phyloP scores from a whole-genome alignment of 441 rosid genomes.

The Euphorbia schlechtendalii region DNA sequence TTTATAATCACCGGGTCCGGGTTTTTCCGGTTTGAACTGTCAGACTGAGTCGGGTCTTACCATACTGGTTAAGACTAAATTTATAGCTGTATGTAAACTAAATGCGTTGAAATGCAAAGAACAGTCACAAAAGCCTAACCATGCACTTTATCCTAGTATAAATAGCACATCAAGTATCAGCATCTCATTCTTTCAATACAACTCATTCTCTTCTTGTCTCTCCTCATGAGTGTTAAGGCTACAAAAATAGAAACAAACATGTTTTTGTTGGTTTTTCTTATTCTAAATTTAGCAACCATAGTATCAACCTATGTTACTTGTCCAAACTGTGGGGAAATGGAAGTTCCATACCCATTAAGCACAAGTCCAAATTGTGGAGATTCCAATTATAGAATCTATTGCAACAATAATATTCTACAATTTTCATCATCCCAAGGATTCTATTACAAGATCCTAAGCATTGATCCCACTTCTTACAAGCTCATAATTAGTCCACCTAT shows the following conservation, averaged over 20 bases:
- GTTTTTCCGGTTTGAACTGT: no score
- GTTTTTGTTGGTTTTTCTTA: constrained; percentile 13
- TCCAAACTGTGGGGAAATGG: constrained; percentile 44
- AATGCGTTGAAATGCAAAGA: no score
- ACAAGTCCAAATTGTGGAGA: constrained; percentile 43
- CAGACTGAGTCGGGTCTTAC: no score
- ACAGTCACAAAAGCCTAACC: no score
- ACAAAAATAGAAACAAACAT: constrained; percentile 21
- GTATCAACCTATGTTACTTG: constrained; percentile 30
- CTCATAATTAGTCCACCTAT: constrained; percentile 43
- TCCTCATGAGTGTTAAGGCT: background rate
- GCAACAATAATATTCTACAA: constrained; percentile 35
- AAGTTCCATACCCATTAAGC: constrained; percentile 58
- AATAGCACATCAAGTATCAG: constrained; percentile 10
- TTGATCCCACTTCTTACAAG: constrained; percentile 30
- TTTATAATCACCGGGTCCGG: no score
- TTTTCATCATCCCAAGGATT: constrained; percentile 35
- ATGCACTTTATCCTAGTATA: background rate
- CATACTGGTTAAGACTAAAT: no score
- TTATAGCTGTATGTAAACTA: no score
- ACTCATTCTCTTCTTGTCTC: background rate
- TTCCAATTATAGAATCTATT: constrained; percentile 38
- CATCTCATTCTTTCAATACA: constrained; percentile 13
- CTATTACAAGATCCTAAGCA: constrained; percentile 38
- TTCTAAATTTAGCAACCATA: constrained; percentile 23